phyloP scores from a whole-genome alignment of 192 early-diverging fungal species.

The Chytriomyces sp. region DNA sequence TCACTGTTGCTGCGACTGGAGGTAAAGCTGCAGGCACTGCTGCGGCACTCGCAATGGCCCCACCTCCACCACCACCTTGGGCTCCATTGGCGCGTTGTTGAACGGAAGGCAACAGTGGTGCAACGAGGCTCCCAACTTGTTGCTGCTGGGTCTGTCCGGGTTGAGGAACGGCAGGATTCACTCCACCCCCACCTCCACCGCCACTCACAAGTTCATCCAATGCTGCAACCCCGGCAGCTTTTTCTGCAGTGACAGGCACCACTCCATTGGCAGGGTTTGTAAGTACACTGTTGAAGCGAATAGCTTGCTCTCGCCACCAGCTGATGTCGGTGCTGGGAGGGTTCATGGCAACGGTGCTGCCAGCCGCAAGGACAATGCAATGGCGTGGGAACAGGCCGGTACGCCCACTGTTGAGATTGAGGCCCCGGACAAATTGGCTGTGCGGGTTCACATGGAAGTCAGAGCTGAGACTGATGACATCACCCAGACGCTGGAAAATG shows the following conservation, averaged over 20 bases:
- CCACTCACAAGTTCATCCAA: not conserved
- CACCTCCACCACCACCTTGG: too few species aligned
- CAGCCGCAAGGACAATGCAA: slow-evolving; percentile 4
- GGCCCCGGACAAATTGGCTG: slow-evolving; percentile 17
- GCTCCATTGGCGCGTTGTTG: too few species aligned
- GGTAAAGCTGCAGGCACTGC: too few species aligned
- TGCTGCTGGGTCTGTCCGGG: too few species aligned
- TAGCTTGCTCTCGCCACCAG: slow-evolving; percentile 26
- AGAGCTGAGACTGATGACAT: not conserved
- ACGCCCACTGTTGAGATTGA: slow-evolving; percentile 35
- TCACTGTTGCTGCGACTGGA: too few species aligned
- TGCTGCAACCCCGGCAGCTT: not conserved
- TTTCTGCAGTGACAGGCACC: not conserved
- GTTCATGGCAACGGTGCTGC: not conserved
- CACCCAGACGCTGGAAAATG: slow-evolving; percentile 12
- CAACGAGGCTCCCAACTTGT: too few species aligned
- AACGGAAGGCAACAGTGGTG: too few species aligned
- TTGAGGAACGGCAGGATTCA: too few species aligned
- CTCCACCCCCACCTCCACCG: too few species aligned
- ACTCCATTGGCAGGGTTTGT: slow-evolving; percentile 20
- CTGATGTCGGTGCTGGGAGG: slow-evolving; percentile 14
- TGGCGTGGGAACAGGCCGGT: slow-evolving; percentile 35
- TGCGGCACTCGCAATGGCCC: too few species aligned
- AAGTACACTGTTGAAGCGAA: slow-evolving; percentile 18
- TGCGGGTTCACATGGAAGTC: slow-evolving; percentile 13